Conservation (phyloP, 2,329 filamentous ascomycete genomes). For the Calonectria honghensis region DNA sequence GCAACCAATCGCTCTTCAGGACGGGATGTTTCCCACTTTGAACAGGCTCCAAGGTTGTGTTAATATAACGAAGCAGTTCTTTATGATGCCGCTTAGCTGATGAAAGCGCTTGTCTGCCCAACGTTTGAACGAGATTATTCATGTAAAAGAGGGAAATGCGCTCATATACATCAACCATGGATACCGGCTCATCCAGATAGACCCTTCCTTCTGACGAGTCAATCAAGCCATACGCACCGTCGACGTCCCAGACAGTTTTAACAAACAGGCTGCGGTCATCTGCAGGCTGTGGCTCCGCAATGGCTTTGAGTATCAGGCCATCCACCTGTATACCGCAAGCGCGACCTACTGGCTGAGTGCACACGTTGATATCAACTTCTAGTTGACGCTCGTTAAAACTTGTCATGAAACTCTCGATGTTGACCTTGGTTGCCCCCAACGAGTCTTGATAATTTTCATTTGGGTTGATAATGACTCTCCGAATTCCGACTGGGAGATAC, state of each 20-base stretch:
- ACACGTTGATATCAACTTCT: background rate
- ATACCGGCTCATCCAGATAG: background rate
- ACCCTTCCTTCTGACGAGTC: background rate
- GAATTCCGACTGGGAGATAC: background rate
- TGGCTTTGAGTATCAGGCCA: background rate
- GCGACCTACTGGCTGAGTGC: background rate
- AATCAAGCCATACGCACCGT: background rate
- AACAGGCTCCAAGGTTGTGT: background rate
- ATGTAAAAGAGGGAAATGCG: background rate
- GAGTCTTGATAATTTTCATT: background rate
- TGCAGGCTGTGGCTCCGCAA: background rate
- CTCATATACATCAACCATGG: background rate
- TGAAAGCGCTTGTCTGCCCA: background rate
- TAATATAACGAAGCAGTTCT: background rate
- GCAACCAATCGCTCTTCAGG: background rate
- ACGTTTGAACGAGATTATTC: background rate
- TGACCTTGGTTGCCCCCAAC: background rate
- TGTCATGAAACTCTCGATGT: background rate
- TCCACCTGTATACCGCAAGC: background rate
- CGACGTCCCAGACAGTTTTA: background rate
- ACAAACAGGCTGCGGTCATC: background rate
- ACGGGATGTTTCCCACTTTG: background rate
- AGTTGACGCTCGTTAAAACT: background rate
- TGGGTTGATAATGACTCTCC: background rate
- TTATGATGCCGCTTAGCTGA: background rate